Percentiles rank a stretch among this genome's conserved stretches.
Evolutionary conservation across 495 filamentous ascomycete species (phyloP).

Genomic region (Talaromyces liani): DNA sequence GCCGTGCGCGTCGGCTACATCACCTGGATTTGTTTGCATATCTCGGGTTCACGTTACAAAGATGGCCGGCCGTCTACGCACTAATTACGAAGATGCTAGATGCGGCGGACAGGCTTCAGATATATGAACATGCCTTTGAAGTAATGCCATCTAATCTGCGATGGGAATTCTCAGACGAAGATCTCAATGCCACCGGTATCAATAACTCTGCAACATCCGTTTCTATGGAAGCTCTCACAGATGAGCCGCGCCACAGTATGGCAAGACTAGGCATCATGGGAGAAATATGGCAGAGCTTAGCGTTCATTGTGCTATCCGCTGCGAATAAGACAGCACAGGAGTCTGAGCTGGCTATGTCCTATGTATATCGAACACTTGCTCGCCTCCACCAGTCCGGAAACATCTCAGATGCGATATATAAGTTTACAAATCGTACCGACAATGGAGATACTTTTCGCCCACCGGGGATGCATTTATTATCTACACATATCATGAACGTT

Average conservation of each 20-base stretch:
- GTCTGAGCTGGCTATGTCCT: constrained; percentile 44
- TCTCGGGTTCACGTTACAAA: constrained; percentile 33
- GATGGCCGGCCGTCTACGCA: constrained; percentile 36
- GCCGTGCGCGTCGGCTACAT: constrained; percentile 7
- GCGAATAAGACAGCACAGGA: constrained; percentile 32
- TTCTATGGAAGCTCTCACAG: not conserved
- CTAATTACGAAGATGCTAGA: constrained; percentile 35
- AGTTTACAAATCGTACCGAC: constrained; percentile 24
- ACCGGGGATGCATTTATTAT: constrained; percentile 50
- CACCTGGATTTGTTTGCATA: constrained; percentile 31
- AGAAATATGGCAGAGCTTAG: constrained; percentile 45
- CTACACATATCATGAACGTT: constrained; percentile 50
- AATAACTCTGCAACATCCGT: not conserved
- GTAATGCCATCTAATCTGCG: constrained; percentile 17
- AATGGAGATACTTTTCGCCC: constrained; percentile 41
- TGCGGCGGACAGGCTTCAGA: constrained; percentile 16
- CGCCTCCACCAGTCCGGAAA: constrained; percentile 50
- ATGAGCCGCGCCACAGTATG: not conserved
- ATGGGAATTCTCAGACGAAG: constrained; percentile 12
- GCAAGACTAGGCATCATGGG: constrained; percentile 10
- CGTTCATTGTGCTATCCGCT: constrained; percentile 46
- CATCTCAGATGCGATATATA: constrained; percentile 54
- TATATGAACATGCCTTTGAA: constrained; percentile 8
- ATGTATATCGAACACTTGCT: constrained; percentile 51
- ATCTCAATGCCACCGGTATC: not conserved